A percentile compares a stretch with the other conserved stretches of the same genome.
These are phyloP conservation scores for Saccharomycopsis hybrid DNA, from an alignment of 1,139 yeast genomes.

Conservation along the genomic window DNA sequence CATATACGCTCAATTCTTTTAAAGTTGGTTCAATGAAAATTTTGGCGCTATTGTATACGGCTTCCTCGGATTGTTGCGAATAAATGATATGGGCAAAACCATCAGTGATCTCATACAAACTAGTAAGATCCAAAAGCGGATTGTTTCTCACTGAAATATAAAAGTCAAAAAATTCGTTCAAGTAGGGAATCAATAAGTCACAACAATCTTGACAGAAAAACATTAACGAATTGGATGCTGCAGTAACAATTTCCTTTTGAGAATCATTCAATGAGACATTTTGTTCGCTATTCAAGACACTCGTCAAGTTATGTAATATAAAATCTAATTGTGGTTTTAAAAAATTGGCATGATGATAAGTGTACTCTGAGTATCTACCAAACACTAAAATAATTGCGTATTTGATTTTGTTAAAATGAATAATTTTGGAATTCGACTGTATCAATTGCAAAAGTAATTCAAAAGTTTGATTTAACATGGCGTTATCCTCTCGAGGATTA, in stretches of 20 bases:
- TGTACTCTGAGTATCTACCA: slow-evolving; percentile 96
- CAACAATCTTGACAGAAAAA: slow-evolving; percentile 93
- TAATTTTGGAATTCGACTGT: slow-evolving; percentile 6
- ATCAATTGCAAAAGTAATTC: slow-evolving; percentile 12
- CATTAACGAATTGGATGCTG: slow-evolving; percentile 92
- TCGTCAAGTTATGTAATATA: slow-evolving; percentile 34
- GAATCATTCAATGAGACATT: slow-evolving; percentile 20
- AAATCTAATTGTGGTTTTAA: slow-evolving; percentile 80
- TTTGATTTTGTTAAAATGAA: slow-evolving; percentile 46
- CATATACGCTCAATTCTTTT: slow-evolving; percentile 36
- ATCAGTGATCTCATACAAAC: slow-evolving; percentile 76
- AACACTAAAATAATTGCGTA: slow-evolving; percentile 90
- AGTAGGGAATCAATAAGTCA: slow-evolving; percentile 51
- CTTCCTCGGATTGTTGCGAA: slow-evolving; percentile 41
- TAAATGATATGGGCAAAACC: slow-evolving; percentile 83
- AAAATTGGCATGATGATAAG: slow-evolving; percentile 74
- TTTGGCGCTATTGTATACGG: slow-evolving; percentile 39
- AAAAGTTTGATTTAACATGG: slow-evolving; percentile 12
- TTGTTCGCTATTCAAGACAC: slow-evolving; percentile 16
- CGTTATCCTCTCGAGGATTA: slow-evolving; percentile 49
- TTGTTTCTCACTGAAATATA: slow-evolving; percentile 54
- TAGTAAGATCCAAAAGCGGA: slow-evolving; percentile 50
- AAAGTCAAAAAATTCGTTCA: slow-evolving; percentile 72
- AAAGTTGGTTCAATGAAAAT: slow-evolving; percentile 69
- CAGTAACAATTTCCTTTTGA: slow-evolving; percentile 56